Percentiles rank a stretch among this genome's conserved stretches.
Evolutionary conservation across 148 eudicot genomes (phyloP).

Genomic region (Rhododendron mucronatum): DNA sequence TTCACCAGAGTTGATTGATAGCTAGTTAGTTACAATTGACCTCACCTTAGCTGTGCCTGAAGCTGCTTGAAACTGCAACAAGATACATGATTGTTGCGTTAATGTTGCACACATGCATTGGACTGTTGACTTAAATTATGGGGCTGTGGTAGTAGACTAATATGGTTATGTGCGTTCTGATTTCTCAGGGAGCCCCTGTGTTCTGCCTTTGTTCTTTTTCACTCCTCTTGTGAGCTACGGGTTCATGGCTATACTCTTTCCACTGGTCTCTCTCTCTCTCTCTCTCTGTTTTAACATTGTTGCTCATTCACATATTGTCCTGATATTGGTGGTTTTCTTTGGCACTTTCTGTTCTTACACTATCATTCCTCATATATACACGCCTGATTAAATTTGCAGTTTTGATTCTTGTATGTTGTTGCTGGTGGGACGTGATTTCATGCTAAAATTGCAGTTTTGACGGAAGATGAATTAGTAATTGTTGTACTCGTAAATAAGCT

Average conservation of each 20-base stretch:
- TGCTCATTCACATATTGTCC: background rate
- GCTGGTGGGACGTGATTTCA: background rate
- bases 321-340: background rate
- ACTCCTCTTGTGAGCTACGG: constrained; percentile 90
- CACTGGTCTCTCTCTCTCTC: constrained; percentile 47
- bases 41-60: background rate
- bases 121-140: background rate
- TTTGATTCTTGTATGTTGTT: background rate
- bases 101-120: background rate
- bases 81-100: background rate
- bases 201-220: constrained; percentile 68
- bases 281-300: background rate
- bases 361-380: too few relatives aligned
- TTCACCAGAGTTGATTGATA: background rate
- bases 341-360: background rate
- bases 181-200: constrained; percentile 85
- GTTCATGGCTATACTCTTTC: constrained; percentile 84
- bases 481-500: background rate
- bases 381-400: background rate
- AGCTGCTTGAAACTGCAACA: background rate
- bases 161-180: background rate
- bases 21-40: background rate
- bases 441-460: background rate
- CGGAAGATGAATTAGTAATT: background rate
- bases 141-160: background rate